Percentiles rank a stretch among this genome's conserved stretches.
These are phyloP conservation scores for Trypanosoma rangeli DNA, from an alignment of 208 protist genomes.

Conservation along the genomic window DNA sequence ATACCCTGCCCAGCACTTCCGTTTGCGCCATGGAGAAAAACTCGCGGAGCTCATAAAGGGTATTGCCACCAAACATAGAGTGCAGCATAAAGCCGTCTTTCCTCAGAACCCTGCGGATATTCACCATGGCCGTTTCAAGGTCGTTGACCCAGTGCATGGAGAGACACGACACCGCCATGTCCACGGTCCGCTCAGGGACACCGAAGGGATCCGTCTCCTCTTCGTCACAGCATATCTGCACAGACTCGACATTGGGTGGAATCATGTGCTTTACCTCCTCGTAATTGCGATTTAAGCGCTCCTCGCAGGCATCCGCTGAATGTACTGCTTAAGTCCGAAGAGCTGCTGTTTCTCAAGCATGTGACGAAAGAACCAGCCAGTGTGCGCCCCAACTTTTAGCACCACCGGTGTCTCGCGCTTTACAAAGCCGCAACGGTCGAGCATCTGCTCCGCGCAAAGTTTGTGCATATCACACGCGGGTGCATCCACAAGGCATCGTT, in stretches of 20 bases:
- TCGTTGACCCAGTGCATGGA: conserved; percentile 93
- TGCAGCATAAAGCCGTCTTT: conserved; percentile 85
- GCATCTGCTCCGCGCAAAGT: conserved; percentile 78
- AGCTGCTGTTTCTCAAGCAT: conserved; percentile 83
- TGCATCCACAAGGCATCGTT: conserved; percentile 63
- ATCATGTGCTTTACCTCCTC: conserved; percentile 80
- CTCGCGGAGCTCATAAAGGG: conserved; percentile 87
- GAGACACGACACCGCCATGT: conserved; percentile 87
- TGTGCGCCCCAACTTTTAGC: conserved; percentile 83
- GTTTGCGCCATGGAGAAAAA: conserved; percentile 88
- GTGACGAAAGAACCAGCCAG: conserved; percentile 86
- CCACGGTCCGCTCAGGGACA: conserved; percentile 80
- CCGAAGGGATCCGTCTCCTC: conserved; percentile 74
- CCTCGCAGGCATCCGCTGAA: conserved; percentile 87
- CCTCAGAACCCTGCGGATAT: conserved; percentile 83
- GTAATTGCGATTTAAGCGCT: conserved; percentile 83
- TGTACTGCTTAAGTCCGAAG: conserved; percentile 89
- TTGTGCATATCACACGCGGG: conserved; percentile 82
- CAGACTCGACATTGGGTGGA: conserved; percentile 81
- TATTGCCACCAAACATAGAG: conserved; percentile 91
- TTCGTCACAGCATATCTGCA: conserved; percentile 90
- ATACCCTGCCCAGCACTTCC: conserved; percentile 83
- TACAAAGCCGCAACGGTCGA: conserved; percentile 81
- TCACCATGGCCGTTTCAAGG: conserved; percentile 78
- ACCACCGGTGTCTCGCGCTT: conserved; percentile 85